Percentiles rank a stretch among this genome's conserved stretches.
phyloP scores from a whole-genome alignment of 768 basidiomycete species.

The Rhizopogon vesiculosus region DNA sequence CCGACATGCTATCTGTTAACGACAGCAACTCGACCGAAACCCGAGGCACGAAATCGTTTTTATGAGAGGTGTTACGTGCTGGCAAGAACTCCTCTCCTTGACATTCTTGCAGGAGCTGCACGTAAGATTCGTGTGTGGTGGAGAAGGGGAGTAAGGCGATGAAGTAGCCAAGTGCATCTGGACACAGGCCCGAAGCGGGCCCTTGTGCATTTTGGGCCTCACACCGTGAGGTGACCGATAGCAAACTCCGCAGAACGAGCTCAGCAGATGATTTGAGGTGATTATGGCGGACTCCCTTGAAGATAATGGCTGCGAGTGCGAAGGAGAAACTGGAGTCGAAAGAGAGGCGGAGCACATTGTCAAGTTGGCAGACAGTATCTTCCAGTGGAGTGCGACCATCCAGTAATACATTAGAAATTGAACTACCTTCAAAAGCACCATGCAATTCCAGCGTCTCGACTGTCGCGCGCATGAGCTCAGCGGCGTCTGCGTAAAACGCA shows the following conservation, averaged over 20 bases:
- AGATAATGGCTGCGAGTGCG: constrained; percentile 74
- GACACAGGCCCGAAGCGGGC: constrained; percentile 39
- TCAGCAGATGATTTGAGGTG: constrained; percentile 59
- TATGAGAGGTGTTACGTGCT: constrained; percentile 31
- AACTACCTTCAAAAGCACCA: constrained; percentile 48
- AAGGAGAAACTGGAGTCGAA: constrained; percentile 81
- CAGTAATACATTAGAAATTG: constrained; percentile 55
- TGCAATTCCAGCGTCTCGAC: constrained; percentile 60
- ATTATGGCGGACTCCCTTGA: constrained; percentile 79
- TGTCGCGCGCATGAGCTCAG: constrained; percentile 59
- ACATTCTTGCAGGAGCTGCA: constrained; percentile 59
- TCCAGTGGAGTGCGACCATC: constrained; percentile 62
- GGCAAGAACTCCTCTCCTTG: constrained; percentile 45
- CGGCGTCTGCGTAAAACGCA: constrained; percentile 65
- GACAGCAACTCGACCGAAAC: constrained; percentile 57
- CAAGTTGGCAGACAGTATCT: constrained; percentile 66
- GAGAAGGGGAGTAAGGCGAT: constrained; percentile 72
- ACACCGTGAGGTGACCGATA: constrained; percentile 54
- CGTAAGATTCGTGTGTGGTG: constrained; percentile 50
- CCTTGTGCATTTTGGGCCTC: constrained; percentile 33
- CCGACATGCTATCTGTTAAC: constrained; percentile 54
- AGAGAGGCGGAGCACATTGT: constrained; percentile 66
- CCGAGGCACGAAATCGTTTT: constrained; percentile 44
- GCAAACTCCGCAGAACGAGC: constrained; percentile 54
- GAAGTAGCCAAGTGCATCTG: constrained; percentile 73